Evolutionary conservation across 306 rosid species (phyloP), one percentile per base, ranked within the genome.

Genomic region (Alnus glutinosa): DNA sequence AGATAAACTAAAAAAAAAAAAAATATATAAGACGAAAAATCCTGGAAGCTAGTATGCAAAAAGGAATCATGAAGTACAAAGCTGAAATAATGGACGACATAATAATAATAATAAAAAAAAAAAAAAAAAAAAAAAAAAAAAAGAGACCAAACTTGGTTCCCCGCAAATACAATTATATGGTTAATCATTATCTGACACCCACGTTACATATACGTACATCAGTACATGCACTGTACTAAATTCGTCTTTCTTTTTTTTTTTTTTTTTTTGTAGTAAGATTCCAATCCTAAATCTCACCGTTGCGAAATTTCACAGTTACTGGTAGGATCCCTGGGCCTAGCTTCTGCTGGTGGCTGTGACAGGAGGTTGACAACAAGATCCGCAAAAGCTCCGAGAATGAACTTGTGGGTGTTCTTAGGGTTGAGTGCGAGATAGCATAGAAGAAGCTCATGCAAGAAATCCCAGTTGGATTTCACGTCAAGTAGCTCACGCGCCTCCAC

Each of bases 391-490:
- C 83, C 83, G 2, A 93, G 50, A 74, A 96, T 96, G 87, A 87
- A 92, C 68, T 93, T 90, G 82, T 96, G 99, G 9, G 94, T 89
- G 80, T 28, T 88, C 71, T 88, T 88, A 9, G 94, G 94, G 76
- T 96, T 96, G 42, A 93, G 93, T 0, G 98, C 90, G 1, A 96
- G 96, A 59, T 96, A 96, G 51, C 96, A 91, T 18, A 90, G 76
- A 19, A 96, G 95, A 70, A 96, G 92, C 85, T 91, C 96, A 54
- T 96, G 94, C 78, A 96, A 79, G 52, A 83, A 82, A 18, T 91
- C 92, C 98, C 98, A 91, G 69, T 86, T 89, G 6, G 97, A 85
- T 32, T 84, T 75, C 77, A 74, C 90, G 50, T 87, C 90, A 84
- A 73, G 82, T 30, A 79, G 66, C 64, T 82, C 72, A 23, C 93